phyloP scores from a whole-genome alignment of 768 basidiomycete species.

The Tulasnella sp. region DNA sequence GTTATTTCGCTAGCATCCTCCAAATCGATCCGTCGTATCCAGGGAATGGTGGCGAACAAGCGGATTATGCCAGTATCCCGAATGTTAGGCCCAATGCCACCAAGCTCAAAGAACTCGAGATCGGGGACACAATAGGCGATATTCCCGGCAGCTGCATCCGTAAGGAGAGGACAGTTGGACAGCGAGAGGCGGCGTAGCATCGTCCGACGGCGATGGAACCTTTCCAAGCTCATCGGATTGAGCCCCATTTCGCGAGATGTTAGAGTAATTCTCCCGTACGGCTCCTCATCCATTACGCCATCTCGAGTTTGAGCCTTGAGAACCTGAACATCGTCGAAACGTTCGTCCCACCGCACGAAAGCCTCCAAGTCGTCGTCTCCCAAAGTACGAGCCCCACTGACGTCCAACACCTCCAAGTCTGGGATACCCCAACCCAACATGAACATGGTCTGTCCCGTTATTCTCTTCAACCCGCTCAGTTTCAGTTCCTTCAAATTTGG shows the following conservation, averaged over 20 bases:
- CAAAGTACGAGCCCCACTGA: slow-evolving; percentile 62
- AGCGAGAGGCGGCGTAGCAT: slow-evolving; percentile 64
- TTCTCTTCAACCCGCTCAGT: slow-evolving; percentile 56
- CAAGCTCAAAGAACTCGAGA: slow-evolving; percentile 72
- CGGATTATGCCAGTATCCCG: slow-evolving; percentile 65
- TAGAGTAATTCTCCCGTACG: slow-evolving; percentile 29
- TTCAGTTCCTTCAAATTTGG: slow-evolving; percentile 50
- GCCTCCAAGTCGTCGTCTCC: slow-evolving; percentile 71
- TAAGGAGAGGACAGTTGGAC: slow-evolving; percentile 61
- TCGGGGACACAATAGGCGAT: slow-evolving; percentile 61
- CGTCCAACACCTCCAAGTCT: slow-evolving; percentile 67
- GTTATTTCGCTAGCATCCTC: slow-evolving; percentile 72
- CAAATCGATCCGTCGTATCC: slow-evolving; percentile 71
- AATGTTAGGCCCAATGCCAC: slow-evolving; percentile 60
- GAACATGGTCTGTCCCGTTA: slow-evolving; percentile 55
- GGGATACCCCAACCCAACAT: slow-evolving; percentile 61
- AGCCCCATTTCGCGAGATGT: slow-evolving; percentile 59
- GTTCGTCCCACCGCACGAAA: slow-evolving; percentile 44
- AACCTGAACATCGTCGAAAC: slow-evolving; percentile 37
- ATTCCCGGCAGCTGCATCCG: slow-evolving; percentile 66
- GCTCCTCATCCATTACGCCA: slow-evolving; percentile 26
- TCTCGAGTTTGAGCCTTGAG: slow-evolving; percentile 25
- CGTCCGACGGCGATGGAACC: slow-evolving; percentile 55
- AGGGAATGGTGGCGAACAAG: slow-evolving; percentile 59
- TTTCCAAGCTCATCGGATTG: slow-evolving; percentile 37